Conservation (phyloP, 2,329 filamentous ascomycete species). For the Exophiala calicioides region DNA sequence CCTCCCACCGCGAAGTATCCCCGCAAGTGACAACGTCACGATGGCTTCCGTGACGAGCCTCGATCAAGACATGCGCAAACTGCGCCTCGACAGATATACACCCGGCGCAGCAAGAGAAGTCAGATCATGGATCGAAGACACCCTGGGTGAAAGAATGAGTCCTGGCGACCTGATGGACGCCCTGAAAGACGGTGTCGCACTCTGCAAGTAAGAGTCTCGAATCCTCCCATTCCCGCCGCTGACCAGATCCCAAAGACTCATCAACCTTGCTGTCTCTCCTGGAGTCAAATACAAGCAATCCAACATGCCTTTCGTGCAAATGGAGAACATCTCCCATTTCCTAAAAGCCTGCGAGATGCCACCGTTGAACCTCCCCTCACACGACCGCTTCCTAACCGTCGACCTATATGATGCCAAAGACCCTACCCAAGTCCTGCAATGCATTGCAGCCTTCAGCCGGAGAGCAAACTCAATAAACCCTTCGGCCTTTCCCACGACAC, state of each 20-base stretch:
- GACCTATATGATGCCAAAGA: conserved; percentile 96
- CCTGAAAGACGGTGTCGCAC: conserved; percentile 84
- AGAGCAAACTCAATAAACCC: conserved; percentile 76
- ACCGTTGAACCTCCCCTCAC: conserved; percentile 83
- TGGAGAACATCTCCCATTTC: conserved; percentile 99
- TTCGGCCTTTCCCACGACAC: conserved; percentile 68
- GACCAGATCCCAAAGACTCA: conserved; percentile 59
- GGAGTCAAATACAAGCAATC: conserved; percentile 89
- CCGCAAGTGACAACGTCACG: conserved; percentile 28
- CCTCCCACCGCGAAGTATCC: background rate
- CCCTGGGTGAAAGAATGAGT: conserved; percentile 71
- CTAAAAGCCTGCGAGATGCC: conserved; percentile 81
- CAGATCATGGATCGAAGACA: conserved; percentile 79
- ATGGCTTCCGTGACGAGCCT: conserved; percentile 95
- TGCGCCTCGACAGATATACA: conserved; percentile 92
- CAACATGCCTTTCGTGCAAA: conserved; percentile 96
- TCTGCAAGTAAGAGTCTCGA: conserved; percentile 71
- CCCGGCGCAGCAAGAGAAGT: conserved; percentile 85
- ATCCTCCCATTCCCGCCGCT: conserved; percentile 1
- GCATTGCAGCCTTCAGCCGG: conserved; percentile 86
- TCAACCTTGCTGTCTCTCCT: conserved; percentile 77
- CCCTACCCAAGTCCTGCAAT: conserved; percentile 92
- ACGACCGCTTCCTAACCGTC: conserved; percentile 96
- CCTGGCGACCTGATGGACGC: conserved; percentile 77
- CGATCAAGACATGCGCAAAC: conserved; percentile 90